phyloP scores from a whole-genome alignment of 768 basidiomycete genomes.

The Leccinum subtestaceum region DNA sequence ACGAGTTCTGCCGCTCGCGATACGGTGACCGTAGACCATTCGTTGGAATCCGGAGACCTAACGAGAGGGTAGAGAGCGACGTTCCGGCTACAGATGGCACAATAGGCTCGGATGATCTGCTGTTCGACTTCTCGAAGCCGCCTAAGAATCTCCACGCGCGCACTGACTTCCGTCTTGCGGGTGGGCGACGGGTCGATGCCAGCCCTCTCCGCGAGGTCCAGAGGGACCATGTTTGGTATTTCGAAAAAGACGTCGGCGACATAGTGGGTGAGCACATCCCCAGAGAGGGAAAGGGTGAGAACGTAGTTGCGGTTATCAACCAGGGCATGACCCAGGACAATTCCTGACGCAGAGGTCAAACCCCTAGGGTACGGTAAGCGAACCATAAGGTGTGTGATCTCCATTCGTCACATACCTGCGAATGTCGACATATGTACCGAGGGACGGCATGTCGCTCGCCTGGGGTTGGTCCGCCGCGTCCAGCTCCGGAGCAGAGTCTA shows the following conservation, averaged over 20 bases:
- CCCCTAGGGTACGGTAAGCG: slow-evolving; percentile 20
- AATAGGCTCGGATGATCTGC: slow-evolving; percentile 42
- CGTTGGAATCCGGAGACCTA: slow-evolving; percentile 42
- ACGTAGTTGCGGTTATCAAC: slow-evolving; percentile 29
- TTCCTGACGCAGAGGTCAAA: slow-evolving; percentile 21
- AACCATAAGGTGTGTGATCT: not conserved
- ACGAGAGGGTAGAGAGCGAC: slow-evolving; percentile 42
- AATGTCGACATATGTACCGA: slow-evolving; percentile 53
- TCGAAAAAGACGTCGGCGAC: slow-evolving; percentile 57
- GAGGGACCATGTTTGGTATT: slow-evolving; percentile 54
- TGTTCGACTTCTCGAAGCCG: slow-evolving; percentile 53
- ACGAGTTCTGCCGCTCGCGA: slow-evolving; percentile 49
- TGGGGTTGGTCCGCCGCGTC: slow-evolving; percentile 14
- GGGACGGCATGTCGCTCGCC: slow-evolving; percentile 24
- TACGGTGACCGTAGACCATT: slow-evolving; percentile 58
- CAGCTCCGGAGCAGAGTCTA: slow-evolving; percentile 6
- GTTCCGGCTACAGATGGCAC: slow-evolving; percentile 33
- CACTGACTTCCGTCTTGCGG: slow-evolving; percentile 42
- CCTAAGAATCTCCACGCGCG: slow-evolving; percentile 64
- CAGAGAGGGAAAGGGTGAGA: slow-evolving; percentile 36
- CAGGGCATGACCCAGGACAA: slow-evolving; percentile 31
- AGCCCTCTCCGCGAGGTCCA: slow-evolving; percentile 47
- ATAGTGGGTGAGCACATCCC: slow-evolving; percentile 51
- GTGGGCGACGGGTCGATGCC: slow-evolving; percentile 34
- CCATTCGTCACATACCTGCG: slow-evolving; percentile 39